Evolutionary conservation across 371 early-diverging fungal species (phyloP).

Genomic region (Conidiobolus incongruus): DNA sequence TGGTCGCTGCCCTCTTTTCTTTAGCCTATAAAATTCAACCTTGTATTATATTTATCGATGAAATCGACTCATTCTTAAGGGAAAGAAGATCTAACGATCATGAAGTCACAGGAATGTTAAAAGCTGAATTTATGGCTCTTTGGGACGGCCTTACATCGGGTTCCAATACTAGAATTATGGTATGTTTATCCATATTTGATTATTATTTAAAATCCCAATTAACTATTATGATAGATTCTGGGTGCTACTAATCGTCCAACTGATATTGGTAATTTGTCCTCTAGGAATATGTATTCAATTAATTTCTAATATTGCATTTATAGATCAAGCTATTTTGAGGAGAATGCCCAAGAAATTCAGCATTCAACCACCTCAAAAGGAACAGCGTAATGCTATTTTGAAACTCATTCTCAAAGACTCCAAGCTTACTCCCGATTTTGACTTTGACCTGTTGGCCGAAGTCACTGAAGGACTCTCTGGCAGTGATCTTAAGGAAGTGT

Average conservation of each 20-base stretch:
- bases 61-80: constrained; percentile 90
- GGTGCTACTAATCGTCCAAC: constrained; percentile 95
- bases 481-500: constrained; percentile 89
- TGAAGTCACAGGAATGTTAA: constrained; percentile 92
- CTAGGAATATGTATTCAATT: not conserved
- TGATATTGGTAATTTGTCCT: constrained; percentile 35
- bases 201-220: not conserved
- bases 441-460: constrained; percentile 43
- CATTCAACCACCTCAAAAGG: constrained; percentile 67
- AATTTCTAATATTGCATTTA: not conserved
- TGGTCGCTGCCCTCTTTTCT: constrained; percentile 78
- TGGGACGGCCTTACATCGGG: constrained; percentile 91
- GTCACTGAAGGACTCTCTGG: constrained; percentile 77
- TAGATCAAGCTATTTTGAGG: constrained; percentile 78
- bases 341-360: constrained; percentile 92
- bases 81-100: constrained; percentile 79
- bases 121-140: constrained; percentile 93
- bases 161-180: constrained; percentile 50
- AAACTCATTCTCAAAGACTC: constrained; percentile 35
- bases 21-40: constrained; percentile 87
- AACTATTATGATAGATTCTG: constrained; percentile 16
- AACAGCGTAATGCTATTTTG: constrained; percentile 79
- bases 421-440: constrained; percentile 39
- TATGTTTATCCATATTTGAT: constrained; percentile 7
- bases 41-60: constrained; percentile 91